Base-by-base conservation (phyloP, 371 early-diverging fungal genomes). In the Mucor plumbeus region DNA sequence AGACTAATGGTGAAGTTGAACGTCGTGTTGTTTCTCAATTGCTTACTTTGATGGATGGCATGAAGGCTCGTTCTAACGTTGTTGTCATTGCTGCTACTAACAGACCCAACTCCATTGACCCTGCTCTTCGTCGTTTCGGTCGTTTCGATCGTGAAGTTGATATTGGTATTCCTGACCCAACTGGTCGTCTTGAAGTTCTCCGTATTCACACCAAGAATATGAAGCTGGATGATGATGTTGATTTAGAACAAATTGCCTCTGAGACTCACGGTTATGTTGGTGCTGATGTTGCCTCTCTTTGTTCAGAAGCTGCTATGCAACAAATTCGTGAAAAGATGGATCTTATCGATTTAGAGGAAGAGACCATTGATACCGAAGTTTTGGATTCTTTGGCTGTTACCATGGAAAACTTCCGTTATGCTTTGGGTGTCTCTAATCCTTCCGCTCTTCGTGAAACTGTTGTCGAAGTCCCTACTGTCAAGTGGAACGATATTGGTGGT, bases 241-340 rank as follows among this genome's bases (percentile, higher is more conserved):
- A 99, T 80, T 80, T 99, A 63, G 98, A 97, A 73, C 93, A 97
- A 64, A 96, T 99, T 66, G 98, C 99, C 33, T 87, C 97, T 5
- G 99, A 99, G 75, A 99, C 99, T 8, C 99, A 99, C 82, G 99
- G 99, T 69, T 98, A 94, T 85, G 99, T 99, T 53, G 99, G 99
- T 72, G 93, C 99, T 55, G 99, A 99, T 87, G 81, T 99, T 73
- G 99, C 99, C 26, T 95, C 99, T 9, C 91, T 99, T 65, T 99
- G 99, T 83, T 99, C 99, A 59, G 99, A 99, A 84, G 99, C 99
- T 15, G 99, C 99, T 60, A 95, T 99, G 92, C 99, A 99, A 85
- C 99, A 99, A 81, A 99, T 99, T 70, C 96, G 99, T 79, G 99
- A 99, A 78, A 99, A 99, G 90, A 92, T 97, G 92, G 93, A 94